A percentile compares a stretch with the other conserved stretches of the same genome.
phyloP scores from a whole-genome alignment of 148 eudicot species.

The Selenicereus undatus region DNA sequence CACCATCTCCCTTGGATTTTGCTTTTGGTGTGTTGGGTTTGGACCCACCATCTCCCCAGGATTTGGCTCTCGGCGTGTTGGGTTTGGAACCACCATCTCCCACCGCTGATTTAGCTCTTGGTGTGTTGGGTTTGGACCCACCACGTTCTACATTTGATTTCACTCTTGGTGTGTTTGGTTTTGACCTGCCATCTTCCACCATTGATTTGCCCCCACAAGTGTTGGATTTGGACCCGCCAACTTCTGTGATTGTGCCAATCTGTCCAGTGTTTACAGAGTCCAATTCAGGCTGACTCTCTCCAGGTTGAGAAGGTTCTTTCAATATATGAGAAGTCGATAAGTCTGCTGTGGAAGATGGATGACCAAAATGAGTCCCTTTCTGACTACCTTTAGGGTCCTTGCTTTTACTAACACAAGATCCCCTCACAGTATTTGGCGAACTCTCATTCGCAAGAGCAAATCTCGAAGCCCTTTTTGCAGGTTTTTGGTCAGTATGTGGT shows the following conservation, averaged over 20 bases:
- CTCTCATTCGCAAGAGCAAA: slow-evolving; percentile 4
- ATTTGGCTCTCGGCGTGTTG: background rate
- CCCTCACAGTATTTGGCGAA: slow-evolving; percentile 18
- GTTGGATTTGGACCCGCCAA: slow-evolving; percentile 20
- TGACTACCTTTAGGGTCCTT: slow-evolving; percentile 22
- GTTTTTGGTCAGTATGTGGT: slow-evolving; percentile 13
- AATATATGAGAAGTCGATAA: no score
- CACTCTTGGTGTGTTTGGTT: slow-evolving; percentile 26
- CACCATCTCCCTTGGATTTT: background rate
- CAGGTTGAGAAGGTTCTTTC: slow-evolving; percentile 14
- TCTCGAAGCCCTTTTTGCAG: slow-evolving; percentile 18
- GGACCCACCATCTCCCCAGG: background rate
- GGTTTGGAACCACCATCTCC: slow-evolving; percentile 5
- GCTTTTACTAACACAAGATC: slow-evolving; percentile 16
- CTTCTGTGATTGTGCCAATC: slow-evolving; percentile 23
- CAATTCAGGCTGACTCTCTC: slow-evolving; percentile 14
- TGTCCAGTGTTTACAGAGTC: slow-evolving; percentile 19
- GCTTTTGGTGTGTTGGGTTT: background rate
- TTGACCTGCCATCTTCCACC: slow-evolving; percentile 19
- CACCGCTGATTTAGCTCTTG: background rate
- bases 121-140: slow-evolving; percentile 17
- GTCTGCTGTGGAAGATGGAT: no score
- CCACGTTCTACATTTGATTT: slow-evolving; percentile 26
- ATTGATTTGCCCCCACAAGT: slow-evolving; percentile 28
- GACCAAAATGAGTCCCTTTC: slow-evolving; percentile 12